Evolutionary conservation across 176 grass and related monocot genomes (phyloP).

Genomic region (Carex pumila): DNA sequence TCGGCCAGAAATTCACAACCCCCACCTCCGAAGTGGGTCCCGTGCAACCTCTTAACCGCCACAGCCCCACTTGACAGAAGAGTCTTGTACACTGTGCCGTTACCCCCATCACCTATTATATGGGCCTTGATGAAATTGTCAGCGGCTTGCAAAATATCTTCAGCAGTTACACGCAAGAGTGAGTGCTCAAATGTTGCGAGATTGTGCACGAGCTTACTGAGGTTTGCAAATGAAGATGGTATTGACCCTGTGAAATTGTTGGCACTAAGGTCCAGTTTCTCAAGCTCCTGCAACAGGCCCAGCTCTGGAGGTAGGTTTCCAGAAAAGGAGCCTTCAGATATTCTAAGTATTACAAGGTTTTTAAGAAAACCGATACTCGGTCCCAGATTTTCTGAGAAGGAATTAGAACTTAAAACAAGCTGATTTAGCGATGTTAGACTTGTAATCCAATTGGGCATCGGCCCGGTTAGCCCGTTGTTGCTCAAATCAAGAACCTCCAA

Average conservation of each 20-base stretch:
- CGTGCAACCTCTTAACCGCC: slow-evolving; percentile 85
- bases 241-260: slow-evolving; percentile 58
- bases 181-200: slow-evolving; percentile 85
- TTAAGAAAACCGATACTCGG: slow-evolving; percentile 50
- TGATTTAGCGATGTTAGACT: slow-evolving; percentile 47
- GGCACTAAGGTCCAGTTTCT: slow-evolving; percentile 49
- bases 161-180: slow-evolving; percentile 64
- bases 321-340: slow-evolving; percentile 51
- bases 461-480: slow-evolving; percentile 56
- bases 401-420: slow-evolving; percentile 54
- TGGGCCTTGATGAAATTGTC: slow-evolving; percentile 88
- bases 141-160: slow-evolving; percentile 85
- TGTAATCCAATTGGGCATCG: slow-evolving; percentile 47
- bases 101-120: slow-evolving; percentile 89
- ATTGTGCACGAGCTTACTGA: slow-evolving; percentile 66
- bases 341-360: slow-evolving; percentile 44
- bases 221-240: slow-evolving; percentile 48
- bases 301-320: slow-evolving; percentile 54
- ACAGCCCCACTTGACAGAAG: slow-evolving; percentile 61
- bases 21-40: slow-evolving; percentile 63
- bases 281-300: slow-evolving; percentile 56
- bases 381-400: slow-evolving; percentile 43
- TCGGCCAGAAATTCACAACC: slow-evolving; percentile 85
- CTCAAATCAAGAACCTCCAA: slow-evolving; percentile 62
- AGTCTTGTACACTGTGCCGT: slow-evolving; percentile 80